Percentiles rank a stretch among this genome's conserved stretches.
These are phyloP conservation scores for Galium porrigens DNA, from an alignment of 305 asterid species.

Conservation along the genomic window DNA sequence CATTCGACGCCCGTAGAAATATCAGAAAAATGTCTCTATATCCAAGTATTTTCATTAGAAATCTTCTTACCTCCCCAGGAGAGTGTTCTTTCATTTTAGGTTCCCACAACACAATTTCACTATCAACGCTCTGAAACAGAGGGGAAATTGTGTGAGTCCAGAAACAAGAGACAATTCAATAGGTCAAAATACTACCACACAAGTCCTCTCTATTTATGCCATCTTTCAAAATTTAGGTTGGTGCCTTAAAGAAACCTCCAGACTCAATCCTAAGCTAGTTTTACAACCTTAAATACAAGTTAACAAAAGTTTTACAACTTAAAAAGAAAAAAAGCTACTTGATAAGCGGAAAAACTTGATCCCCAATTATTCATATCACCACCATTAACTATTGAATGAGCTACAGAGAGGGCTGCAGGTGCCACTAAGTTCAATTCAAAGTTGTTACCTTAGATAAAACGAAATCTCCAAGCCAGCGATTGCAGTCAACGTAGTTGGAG, in stretches of 20 bases:
- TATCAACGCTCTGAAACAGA: slow-evolving; percentile 66
- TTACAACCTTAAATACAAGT: background rate
- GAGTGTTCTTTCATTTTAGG: slow-evolving; percentile 88
- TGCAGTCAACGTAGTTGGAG: slow-evolving; percentile 85
- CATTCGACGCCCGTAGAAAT: background rate
- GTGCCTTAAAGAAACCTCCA: background rate
- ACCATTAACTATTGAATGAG: background rate
- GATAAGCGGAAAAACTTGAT: background rate
- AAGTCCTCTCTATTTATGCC: background rate
- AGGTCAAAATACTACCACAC: background rate
- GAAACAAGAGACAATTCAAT: background rate
- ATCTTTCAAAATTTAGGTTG: background rate
- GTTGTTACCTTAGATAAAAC: slow-evolving; percentile 63
- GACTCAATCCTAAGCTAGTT: background rate
- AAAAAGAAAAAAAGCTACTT: background rate
- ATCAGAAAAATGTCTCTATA: background rate
- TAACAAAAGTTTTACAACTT: background rate
- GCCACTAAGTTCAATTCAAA: slow-evolving; percentile 6
- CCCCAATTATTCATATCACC: background rate
- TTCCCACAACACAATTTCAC: slow-evolving; percentile 88
- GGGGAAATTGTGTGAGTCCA: background rate
- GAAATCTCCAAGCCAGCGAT: slow-evolving; percentile 87
- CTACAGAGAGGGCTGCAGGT: background rate
- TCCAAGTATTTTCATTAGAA: slow-evolving; percentile 6
- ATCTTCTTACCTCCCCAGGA: slow-evolving; percentile 76